Base-by-base conservation (phyloP, 2,329 filamentous ascomycete species). In the Aureobasidium pullulans region DNA sequence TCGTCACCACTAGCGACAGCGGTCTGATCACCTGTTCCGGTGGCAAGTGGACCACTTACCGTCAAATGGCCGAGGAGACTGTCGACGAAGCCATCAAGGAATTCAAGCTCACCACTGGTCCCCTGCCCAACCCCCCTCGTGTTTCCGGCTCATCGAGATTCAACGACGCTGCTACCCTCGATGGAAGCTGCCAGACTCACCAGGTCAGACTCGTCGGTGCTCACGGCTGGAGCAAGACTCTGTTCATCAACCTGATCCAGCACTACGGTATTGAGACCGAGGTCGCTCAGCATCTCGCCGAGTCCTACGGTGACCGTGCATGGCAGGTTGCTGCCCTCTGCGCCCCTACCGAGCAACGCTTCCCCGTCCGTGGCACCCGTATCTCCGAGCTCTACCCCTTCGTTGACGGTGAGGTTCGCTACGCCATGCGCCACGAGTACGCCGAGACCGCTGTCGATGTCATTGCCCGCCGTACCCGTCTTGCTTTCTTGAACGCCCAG, bases 221-320 rank as follows among this genome's bases (percentile, higher is more conserved):
- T 10, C 90, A 96, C 71, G 90, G 90, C 58, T 95, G 86, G 77
- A 91, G 87, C 73, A 91, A 91, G 75, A 90, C 91, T 1, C 84
- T 96, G 28, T 96, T 96, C 77, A 96, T 96, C 79, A 92, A 93
- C 73, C 79, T 96, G 37, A 94, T 96, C 70, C 91, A 96, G 73
- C 89, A 96, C 76, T 96, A 90, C 70, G 90, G 90, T 63, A 77
- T 96, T 60, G 92, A 96, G 74, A 96, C 90, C 16, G 90, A 96
- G 67, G 89, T 96, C 19, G 92, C 92, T 46, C 89, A 90, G 76
- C 91, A 96, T 74, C 81, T 96, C 36, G 88, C 87, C 13, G 84
- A 88, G 69, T 89, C 89, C 60, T 97, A 96, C 71, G 92, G 93
- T 65, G 92, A 96, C 74, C 85, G 92, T 60, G 90, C 92, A 19